Percentiles rank a stretch among this genome's conserved stretches.
Evolutionary conservation across 2,329 filamentous ascomycete genomes (phyloP).

Genomic region (Penicillium sp.): DNA sequence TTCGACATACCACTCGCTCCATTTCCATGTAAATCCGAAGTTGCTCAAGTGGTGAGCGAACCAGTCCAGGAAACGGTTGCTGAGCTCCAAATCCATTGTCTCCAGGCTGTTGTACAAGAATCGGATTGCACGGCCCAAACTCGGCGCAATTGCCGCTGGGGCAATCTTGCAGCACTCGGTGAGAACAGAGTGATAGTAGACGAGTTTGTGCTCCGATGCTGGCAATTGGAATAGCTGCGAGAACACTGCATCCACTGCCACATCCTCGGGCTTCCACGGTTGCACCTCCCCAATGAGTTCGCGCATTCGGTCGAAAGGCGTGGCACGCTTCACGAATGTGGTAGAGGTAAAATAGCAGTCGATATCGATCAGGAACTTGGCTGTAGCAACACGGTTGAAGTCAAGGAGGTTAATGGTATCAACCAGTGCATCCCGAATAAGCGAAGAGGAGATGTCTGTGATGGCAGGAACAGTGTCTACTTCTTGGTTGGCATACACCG

Average conservation of each 20-base stretch:
- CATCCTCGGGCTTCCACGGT: constrained; percentile 97
- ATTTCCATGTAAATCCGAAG: constrained; percentile 99
- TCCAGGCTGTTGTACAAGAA: constrained; percentile 82
- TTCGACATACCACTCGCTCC: constrained; percentile 77
- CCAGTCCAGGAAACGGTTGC: constrained; percentile 90
- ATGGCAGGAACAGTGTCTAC: constrained; percentile 81
- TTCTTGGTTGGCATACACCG: constrained; percentile 84
- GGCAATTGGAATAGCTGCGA: constrained; percentile 90
- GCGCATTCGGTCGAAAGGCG: constrained; percentile 83
- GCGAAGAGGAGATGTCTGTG: constrained; percentile 71
- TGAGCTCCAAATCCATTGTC: constrained; percentile 80
- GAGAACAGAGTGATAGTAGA: constrained; percentile 94
- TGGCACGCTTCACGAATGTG: constrained; percentile 91
- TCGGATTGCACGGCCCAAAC: constrained; percentile 86
- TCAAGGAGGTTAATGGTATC: constrained; percentile 94
- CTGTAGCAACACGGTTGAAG: constrained; percentile 84
- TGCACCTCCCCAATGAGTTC: constrained; percentile 61
- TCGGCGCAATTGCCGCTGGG: constrained; percentile 92
- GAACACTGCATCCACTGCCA: constrained; percentile 95
- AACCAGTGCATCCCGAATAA: constrained; percentile 79
- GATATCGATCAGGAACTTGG: constrained; percentile 86
- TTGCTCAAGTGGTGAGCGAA: constrained; percentile 97
- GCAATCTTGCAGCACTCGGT: constrained; percentile 96
- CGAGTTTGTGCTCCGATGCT: constrained; percentile 82
- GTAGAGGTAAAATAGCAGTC: constrained; percentile 90